Percentiles rank a stretch among this genome's conserved stretches.
phyloP scores from a whole-genome alignment of 1,284 basidiomycete species.

The Melampsora medusae region DNA sequence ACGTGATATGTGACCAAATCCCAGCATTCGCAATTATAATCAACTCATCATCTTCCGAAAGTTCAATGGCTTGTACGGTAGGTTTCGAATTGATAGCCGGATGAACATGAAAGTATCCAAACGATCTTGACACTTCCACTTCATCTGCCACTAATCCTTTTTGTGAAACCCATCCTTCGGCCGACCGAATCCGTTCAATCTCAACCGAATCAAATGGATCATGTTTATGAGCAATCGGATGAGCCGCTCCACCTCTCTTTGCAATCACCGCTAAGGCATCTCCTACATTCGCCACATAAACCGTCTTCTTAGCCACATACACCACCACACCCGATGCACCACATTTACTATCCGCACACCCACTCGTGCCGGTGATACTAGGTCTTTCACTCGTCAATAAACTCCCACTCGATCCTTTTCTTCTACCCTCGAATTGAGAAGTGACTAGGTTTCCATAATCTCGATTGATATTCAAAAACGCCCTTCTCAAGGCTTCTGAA shows the following conservation, averaged over 20 bases:
- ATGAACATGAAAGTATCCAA: constrained; percentile 87
- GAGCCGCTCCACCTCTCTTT: constrained; percentile 69
- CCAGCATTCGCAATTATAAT: constrained; percentile 91
- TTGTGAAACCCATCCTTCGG: constrained; percentile 96
- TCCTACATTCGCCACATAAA: constrained; percentile 89
- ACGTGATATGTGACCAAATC: constrained; percentile 90
- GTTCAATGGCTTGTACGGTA: constrained; percentile 68
- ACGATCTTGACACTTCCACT: constrained; percentile 83
- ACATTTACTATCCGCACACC: constrained; percentile 57
- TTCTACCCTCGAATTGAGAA: constrained; percentile 59
- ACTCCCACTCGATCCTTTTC: constrained; percentile 71
- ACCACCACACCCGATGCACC: constrained; percentile 84
- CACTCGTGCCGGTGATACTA: constrained; percentile 47
- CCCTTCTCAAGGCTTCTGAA: constrained; percentile 73
- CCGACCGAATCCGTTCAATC: constrained; percentile 78
- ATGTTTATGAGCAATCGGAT: constrained; percentile 76
- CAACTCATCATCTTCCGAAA: constrained; percentile 89
- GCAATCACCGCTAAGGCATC: constrained; percentile 87
- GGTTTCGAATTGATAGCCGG: constrained; percentile 89
- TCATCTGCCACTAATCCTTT: constrained; percentile 89
- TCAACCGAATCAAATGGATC: constrained; percentile 86
- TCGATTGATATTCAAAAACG: constrained; percentile 81
- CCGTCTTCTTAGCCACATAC: constrained; percentile 75
- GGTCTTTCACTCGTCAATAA: constrained; percentile 56
- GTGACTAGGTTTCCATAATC: constrained; percentile 63